Conservation (phyloP, 202 grass and related monocot species). For the Panicum hallii region DNA sequence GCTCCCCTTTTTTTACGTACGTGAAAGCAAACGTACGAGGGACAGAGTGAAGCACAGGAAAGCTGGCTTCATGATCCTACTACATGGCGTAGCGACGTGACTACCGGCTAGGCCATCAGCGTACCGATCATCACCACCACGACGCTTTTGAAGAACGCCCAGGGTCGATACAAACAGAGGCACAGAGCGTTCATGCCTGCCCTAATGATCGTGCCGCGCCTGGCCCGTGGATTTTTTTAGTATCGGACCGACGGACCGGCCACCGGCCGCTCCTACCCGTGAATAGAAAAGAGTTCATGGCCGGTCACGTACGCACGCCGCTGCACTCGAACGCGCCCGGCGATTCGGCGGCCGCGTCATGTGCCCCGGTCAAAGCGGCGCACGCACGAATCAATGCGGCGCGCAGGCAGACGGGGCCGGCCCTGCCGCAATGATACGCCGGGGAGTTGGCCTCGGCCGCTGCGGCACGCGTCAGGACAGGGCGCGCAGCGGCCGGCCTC, state of each 20-base stretch:
- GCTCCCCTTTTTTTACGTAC: no score
- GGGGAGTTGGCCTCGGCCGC: conserved; percentile 3
- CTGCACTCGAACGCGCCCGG: conserved; percentile 1
- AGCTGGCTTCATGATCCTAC: neutral
- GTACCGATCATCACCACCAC: conserved; percentile 5
- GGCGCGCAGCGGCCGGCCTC: neutral
- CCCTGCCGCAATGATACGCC: conserved; percentile 39
- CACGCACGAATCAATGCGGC: conserved; percentile 23
- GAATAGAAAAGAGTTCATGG: conserved; percentile 42
- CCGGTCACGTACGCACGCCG: conserved; percentile 24
- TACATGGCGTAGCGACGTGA: neutral
- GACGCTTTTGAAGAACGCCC: neutral
- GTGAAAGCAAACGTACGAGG: no score
- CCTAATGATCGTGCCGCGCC: neutral
- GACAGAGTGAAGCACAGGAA: no score
- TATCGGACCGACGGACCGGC: no score
- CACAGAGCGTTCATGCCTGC: neutral
- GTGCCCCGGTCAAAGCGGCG: conserved; percentile 36
- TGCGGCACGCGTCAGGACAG: conserved; percentile 10
- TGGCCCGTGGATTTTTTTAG: neutral
- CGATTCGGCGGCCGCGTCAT: conserved; percentile 27
- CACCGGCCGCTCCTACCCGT: neutral
- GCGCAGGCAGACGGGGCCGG: neutral
- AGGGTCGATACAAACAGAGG: no score
- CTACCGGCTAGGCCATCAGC: neutral